Conservation (phyloP, 1,139 yeast species). For the Pichia sp. region DNA sequence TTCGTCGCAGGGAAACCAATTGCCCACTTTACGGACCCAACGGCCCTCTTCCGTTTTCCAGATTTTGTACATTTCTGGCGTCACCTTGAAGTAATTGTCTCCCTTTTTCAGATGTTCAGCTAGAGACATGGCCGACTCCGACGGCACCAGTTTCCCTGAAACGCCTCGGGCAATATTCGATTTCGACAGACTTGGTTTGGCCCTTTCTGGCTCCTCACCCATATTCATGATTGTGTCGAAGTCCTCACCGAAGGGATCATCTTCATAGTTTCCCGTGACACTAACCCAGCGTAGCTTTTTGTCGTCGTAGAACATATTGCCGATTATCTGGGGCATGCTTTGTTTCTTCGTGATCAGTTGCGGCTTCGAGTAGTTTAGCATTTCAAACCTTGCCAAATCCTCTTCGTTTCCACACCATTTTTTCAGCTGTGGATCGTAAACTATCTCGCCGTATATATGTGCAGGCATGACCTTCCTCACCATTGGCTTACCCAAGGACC, state of each 20-base stretch:
- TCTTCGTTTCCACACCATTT: slow-evolving; percentile 62
- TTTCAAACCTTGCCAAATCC: slow-evolving; percentile 44
- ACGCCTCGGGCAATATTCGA: not conserved
- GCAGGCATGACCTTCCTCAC: slow-evolving; percentile 28
- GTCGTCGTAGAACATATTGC: slow-evolving; percentile 54
- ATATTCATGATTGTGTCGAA: slow-evolving; percentile 17
- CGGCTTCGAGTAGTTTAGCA: slow-evolving; percentile 21
- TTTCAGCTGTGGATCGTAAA: slow-evolving; percentile 45
- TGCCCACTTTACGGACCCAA: slow-evolving; percentile 32
- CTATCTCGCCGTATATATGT: slow-evolving; percentile 39
- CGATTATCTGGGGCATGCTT: slow-evolving; percentile 32
- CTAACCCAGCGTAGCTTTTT: slow-evolving; percentile 50
- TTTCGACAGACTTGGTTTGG: not conserved
- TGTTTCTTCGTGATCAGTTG: slow-evolving; percentile 19
- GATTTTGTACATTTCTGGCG: slow-evolving; percentile 24
- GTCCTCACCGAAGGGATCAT: slow-evolving; percentile 37
- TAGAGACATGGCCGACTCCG: slow-evolving; percentile 17
- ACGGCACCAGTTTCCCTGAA: slow-evolving; percentile 15
- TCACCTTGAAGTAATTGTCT: slow-evolving; percentile 21
- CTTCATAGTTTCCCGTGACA: slow-evolving; percentile 35
- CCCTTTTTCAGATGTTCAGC: slow-evolving; percentile 9
- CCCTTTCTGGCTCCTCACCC: not conserved
- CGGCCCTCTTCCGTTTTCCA: slow-evolving; percentile 31
- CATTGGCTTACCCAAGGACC: slow-evolving; percentile 26
- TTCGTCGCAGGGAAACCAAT: slow-evolving; percentile 30